A percentile compares a stretch with the other conserved stretches of the same genome.
phyloP scores from a whole-genome alignment of 2,329 filamentous ascomycete genomes.

The Penicillium rolfsii region DNA sequence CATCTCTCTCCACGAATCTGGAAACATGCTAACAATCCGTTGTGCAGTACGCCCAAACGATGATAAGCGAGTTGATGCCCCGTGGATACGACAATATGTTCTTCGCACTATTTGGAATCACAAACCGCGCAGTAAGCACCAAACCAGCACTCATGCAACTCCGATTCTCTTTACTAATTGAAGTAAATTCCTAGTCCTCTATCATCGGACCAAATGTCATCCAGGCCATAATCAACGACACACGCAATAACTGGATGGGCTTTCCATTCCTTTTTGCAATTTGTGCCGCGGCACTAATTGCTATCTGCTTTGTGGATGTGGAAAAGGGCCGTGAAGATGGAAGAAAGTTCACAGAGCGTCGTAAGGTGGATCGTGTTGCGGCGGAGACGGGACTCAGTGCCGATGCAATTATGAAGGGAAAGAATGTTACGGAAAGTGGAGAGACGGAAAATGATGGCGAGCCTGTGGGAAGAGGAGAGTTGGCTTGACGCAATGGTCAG shows the following conservation, averaged over 20 bases:
- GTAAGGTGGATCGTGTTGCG: conserved; percentile 35
- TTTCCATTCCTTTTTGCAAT: conserved; percentile 50
- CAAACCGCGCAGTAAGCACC: conserved; percentile 46
- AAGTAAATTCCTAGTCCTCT: conserved; percentile 38
- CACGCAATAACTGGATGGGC: conserved; percentile 50
- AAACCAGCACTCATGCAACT: not conserved
- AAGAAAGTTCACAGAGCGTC: conserved; percentile 41
- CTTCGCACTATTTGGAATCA: conserved; percentile 50
- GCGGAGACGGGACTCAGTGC: conserved; percentile 31
- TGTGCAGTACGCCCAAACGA: conserved; percentile 46
- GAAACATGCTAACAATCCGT: conserved; percentile 1
- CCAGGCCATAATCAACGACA: conserved; percentile 49
- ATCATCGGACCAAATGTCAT: conserved; percentile 51
- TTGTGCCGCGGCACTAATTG: conserved; percentile 42
- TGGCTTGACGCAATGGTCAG: not conserved
- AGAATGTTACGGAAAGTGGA: not conserved
- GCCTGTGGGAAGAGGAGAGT: not conserved
- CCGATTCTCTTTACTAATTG: not conserved
- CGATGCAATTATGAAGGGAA: conserved; percentile 22
- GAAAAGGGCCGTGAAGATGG: conserved; percentile 47
- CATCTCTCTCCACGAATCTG: not conserved
- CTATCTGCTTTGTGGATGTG: conserved; percentile 46
- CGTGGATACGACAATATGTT: conserved; percentile 51
- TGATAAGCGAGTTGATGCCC: conserved; percentile 51
- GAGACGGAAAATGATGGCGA: not conserved